Conservation (phyloP, 352 stramenopile genomes). For the Phytopythium sindhum region DNA sequence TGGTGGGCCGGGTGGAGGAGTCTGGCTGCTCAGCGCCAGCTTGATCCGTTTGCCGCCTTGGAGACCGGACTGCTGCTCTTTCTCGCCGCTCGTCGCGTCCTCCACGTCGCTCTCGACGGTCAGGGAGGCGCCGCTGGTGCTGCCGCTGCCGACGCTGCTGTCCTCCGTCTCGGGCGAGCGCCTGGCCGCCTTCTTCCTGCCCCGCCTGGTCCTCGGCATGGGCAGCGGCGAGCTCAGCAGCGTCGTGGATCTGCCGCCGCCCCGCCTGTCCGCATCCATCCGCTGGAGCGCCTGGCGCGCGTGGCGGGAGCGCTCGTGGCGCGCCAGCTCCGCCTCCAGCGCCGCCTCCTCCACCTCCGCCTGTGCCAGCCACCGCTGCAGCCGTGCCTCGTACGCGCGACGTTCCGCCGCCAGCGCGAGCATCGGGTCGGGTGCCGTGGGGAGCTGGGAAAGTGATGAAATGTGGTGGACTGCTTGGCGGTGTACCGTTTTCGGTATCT, state of each 20-base stretch:
- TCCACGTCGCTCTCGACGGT: background rate
- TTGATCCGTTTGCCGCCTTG: background rate
- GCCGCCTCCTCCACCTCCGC: background rate
- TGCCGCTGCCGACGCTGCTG: background rate
- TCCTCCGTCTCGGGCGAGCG: background rate
- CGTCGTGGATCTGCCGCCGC: background rate
- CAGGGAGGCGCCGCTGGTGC: background rate
- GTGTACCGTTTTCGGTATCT: background rate
- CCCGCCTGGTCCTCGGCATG: background rate
- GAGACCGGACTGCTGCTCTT: background rate
- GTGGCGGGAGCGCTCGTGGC: background rate
- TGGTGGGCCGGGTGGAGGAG: background rate
- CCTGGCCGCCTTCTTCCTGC: background rate
- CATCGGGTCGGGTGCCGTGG: background rate
- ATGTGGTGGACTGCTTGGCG: background rate
- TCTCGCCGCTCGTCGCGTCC: background rate
- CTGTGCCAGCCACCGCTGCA: constrained; percentile 1
- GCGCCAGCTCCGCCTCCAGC: background rate
- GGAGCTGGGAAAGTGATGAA: background rate
- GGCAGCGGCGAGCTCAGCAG: background rate
- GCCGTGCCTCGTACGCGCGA: background rate
- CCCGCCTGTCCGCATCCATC: background rate
- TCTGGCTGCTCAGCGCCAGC: background rate
- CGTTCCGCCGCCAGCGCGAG: background rate
- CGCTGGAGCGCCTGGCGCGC: constrained; percentile 15